A percentile compares a stretch with the other conserved stretches of the same genome.
phyloP scores from a whole-genome alignment of 1,284 basidiomycete genomes.

The Cryptococcus jaspeensis region DNA sequence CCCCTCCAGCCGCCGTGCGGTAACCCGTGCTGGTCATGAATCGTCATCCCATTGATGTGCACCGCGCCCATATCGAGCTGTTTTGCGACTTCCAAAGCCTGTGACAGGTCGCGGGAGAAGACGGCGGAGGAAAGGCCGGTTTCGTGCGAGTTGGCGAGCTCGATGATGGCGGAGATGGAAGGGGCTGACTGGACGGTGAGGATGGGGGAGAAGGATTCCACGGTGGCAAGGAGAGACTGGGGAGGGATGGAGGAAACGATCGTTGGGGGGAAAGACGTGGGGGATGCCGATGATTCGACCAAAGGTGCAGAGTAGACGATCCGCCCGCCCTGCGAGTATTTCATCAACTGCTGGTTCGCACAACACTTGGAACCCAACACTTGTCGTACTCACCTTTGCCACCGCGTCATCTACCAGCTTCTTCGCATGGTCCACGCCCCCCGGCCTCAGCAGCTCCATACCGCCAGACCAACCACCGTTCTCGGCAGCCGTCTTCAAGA shows the following conservation, averaged over 20 bases:
- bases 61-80: constrained; percentile 29
- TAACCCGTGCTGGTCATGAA: constrained; percentile 39
- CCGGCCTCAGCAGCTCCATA: constrained; percentile 28
- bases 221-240: constrained; percentile 7
- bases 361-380: not conserved
- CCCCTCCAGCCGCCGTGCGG: constrained; percentile 42
- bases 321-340: constrained; percentile 13
- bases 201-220: constrained; percentile 41
- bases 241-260: constrained; percentile 21
- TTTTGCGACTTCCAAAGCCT: constrained; percentile 25
- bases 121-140: constrained; percentile 30
- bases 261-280: constrained; percentile 21
- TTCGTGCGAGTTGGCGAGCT: constrained; percentile 24
- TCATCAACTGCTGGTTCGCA: not conserved
- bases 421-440: constrained; percentile 21
- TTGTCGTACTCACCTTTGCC: constrained; percentile 17
- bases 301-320: constrained; percentile 11
- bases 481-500: constrained; percentile 8
- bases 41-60: constrained; percentile 43
- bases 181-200: constrained; percentile 26
- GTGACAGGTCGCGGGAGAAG: constrained; percentile 19
- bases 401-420: constrained; percentile 31
- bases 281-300: constrained; percentile 1
- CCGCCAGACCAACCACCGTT: constrained; percentile 12
- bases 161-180: constrained; percentile 20